These are phyloP conservation scores for Tricholoma furcatifolium DNA, from an alignment of 768 basidiomycete genomes.

Conservation along the genomic window DNA sequence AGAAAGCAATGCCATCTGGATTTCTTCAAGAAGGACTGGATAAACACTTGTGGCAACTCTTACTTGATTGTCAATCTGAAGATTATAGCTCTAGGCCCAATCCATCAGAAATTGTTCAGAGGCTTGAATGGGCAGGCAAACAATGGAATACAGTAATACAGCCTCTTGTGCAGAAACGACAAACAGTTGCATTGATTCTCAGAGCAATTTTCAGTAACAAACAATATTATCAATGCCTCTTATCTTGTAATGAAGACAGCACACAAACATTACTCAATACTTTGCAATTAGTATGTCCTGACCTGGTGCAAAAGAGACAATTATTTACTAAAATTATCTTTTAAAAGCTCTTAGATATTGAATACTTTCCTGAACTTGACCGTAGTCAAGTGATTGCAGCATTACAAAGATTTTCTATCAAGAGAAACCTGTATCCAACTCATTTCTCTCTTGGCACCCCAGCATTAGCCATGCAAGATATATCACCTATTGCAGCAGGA, in stretches of 20 bases:
- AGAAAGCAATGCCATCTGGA: not conserved
- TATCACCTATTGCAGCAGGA: not conserved
- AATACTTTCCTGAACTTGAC: not conserved
- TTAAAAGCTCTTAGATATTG: conserved; percentile 3
- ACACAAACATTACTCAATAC: not conserved
- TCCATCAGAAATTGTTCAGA: not conserved
- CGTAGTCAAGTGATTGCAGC: conserved; percentile 3
- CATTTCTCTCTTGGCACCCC: not conserved
- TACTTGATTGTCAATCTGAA: not conserved
- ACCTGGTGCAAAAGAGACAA: too few species aligned
- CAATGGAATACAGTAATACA: not conserved
- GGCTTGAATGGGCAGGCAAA: not conserved
- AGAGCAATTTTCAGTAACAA: not conserved
- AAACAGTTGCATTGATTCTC: not conserved
- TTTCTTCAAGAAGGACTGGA: not conserved
- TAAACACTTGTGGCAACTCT: not conserved
- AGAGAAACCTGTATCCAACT: conserved; percentile 1
- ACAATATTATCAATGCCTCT: not conserved
- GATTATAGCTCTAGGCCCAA: not conserved
- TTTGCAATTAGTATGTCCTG: not conserved
- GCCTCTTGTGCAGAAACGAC: not conserved
- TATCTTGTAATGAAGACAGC: not conserved
- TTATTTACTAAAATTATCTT: too few species aligned
- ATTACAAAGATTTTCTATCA: conserved; percentile 1
- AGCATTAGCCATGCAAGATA: not conserved